Base-by-base conservation (phyloP, 352 stramenopile genomes). In the Phytophthora pseudosyringae region DNA sequence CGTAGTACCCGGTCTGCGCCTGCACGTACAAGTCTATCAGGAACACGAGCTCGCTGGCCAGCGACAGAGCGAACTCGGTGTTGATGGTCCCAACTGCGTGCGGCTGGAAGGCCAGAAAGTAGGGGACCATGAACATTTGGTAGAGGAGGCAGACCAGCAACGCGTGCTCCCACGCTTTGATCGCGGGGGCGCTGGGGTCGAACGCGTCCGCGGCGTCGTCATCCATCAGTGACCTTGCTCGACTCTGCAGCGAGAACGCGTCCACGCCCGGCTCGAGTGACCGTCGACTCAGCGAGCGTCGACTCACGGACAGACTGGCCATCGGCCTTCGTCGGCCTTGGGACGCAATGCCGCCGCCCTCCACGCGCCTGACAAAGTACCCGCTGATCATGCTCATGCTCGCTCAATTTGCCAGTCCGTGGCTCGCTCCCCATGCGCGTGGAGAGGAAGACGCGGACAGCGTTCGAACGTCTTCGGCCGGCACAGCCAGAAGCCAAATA, bases 141-240 rank as follows among this genome's bases (percentile, higher is more conserved):
- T 80, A 89, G 1, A 89, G 56, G 4, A 88, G 45, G 3, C 70
- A 75, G 4, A 73, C 36, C 16, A 94, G 64, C 43, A 94, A 48
- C 10, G 81, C 21, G 50, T 91, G 77, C 13, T 86, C 70, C 85
- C 85, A 94, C 0, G 64, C 47, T 32, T 76, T 77, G 47, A 94
- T 69, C 0, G 35, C 57, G 3, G 15, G 12, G 6, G 71, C 65
- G 39, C 83, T 80, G 0, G 85, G 81, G 36, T 92, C 78, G 35
- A 91, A 75, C 0, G 83, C 78, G 28, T 80, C 64, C 18, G 68
- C 69, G 4, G 70, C 41, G 13, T 83, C 69, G 32, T 76, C 50
- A 2, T 79, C 46, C 12, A 76, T 32, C 3, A 69, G 16, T 0
- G 40, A 32, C 21, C 58, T 75, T 5, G 50, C 39, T 48, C 59